These are phyloP conservation scores for Gillenia trifoliata DNA, from an alignment of 306 rosid genomes.

Conservation along the genomic window DNA sequence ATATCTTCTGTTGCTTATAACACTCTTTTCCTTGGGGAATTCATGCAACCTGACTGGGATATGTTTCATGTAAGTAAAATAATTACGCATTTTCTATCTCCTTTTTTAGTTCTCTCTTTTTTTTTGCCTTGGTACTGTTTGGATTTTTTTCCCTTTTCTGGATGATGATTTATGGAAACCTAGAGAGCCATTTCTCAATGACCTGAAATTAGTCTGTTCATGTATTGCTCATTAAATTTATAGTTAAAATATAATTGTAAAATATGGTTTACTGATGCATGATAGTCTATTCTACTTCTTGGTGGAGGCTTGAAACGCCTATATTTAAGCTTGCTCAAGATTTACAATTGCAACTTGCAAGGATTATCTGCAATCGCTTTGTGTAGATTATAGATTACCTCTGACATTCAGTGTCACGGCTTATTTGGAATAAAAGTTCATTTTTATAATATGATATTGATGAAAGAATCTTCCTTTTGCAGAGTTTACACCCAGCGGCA, in stretches of 20 bases:
- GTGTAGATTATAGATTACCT: too few species aligned
- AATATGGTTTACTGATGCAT: background rate
- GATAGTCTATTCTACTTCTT: background rate
- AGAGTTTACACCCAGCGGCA: slow-evolving; percentile 89
- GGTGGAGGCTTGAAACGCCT: background rate
- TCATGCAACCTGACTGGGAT: slow-evolving; percentile 99
- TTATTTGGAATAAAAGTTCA: background rate
- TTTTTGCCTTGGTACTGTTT: background rate
- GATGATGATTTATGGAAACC: background rate
- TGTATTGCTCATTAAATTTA: background rate
- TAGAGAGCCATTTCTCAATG: background rate
- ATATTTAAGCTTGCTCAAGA: background rate
- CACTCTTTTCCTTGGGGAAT: slow-evolving; percentile 91
- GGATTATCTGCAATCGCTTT: background rate
- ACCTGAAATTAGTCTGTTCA: background rate
- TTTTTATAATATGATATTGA: slow-evolving; percentile 7
- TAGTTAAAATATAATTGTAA: background rate
- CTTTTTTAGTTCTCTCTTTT: background rate
- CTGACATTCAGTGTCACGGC: background rate
- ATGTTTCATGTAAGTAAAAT: slow-evolving; percentile 85
- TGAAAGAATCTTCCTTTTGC: slow-evolving; percentile 12
- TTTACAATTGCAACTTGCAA: background rate
- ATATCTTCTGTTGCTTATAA: slow-evolving; percentile 95
- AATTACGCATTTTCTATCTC: background rate
- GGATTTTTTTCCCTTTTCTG: background rate